Conservation (phyloP, 345 rosid species). For the Eucalyptus cloeziana region DNA sequence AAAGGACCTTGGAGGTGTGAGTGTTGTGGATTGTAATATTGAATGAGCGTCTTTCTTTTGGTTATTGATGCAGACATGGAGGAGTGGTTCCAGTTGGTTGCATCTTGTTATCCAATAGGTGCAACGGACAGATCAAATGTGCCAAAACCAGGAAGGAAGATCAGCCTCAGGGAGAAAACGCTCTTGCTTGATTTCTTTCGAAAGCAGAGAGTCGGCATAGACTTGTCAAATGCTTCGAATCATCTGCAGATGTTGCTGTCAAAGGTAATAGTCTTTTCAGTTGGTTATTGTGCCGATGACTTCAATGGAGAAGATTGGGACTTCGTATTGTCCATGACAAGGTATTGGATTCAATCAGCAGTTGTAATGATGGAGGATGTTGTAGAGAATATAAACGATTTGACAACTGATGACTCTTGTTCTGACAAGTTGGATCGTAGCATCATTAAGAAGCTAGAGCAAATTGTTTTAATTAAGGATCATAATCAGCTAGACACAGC, state of each 20-base stretch:
- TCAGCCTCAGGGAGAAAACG: conserved; percentile 41
- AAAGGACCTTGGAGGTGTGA: background rate
- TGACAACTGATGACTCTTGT: conserved; percentile 25
- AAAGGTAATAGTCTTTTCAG: conserved; percentile 50
- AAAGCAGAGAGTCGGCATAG: conserved; percentile 50
- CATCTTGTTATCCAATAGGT: conserved; percentile 72
- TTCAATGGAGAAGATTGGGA: conserved; percentile 85
- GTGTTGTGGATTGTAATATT: background rate
- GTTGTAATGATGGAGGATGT: conserved; percentile 89
- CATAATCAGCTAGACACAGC: conserved; percentile 33
- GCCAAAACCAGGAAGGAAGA: conserved; percentile 39
- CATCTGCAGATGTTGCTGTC: conserved; percentile 51
- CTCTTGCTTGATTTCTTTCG: conserved; percentile 69
- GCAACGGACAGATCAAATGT: conserved; percentile 22
- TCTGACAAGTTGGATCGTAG: conserved; percentile 16
- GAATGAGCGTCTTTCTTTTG: background rate
- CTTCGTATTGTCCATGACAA: conserved; percentile 48
- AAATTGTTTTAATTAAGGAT: conserved; percentile 43
- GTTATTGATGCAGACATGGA: conserved; percentile 46
- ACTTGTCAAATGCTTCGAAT: conserved; percentile 19
- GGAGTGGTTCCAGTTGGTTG: conserved; percentile 76
- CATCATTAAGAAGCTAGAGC: conserved; percentile 32
- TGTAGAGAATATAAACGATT: conserved; percentile 64
- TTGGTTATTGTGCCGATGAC: conserved; percentile 79
- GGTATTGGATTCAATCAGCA: conserved; percentile 74